These are phyloP conservation scores for Xylariaceae sp. DNA, from an alignment of 2,329 filamentous ascomycete species.

Conservation along the genomic window DNA sequence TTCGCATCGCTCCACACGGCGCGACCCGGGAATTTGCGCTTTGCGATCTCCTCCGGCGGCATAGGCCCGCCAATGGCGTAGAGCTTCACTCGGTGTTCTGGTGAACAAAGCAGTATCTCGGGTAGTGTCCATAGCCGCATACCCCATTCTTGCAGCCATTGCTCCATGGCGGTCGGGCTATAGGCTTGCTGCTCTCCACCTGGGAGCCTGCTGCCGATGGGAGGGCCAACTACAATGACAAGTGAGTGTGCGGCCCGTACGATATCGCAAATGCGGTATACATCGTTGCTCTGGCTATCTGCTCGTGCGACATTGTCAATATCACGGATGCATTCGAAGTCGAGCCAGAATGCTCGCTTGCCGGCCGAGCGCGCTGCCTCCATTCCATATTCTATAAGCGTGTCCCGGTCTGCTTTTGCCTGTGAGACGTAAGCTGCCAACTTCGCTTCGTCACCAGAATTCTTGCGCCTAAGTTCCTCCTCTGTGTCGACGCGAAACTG, in stretches of 20 bases:
- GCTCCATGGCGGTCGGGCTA: conserved; percentile 40
- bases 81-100: conserved; percentile 22
- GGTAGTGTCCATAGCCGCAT: conserved; percentile 42
- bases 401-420: conserved; percentile 34
- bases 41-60: conserved; percentile 38
- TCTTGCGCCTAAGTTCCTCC: conserved; percentile 21
- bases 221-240: conserved; percentile 49
- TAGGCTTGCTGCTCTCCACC: conserved; percentile 25
- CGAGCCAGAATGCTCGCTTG: conserved; percentile 51
- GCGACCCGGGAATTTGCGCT: conserved; percentile 49
- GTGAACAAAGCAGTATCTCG: conserved; percentile 37
- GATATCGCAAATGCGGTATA: conserved; percentile 54
- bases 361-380: conserved; percentile 46
- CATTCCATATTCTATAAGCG: conserved; percentile 46
- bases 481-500: conserved; percentile 46
- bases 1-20: conserved; percentile 49
- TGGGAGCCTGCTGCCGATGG: conserved; percentile 32
- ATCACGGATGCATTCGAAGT: conserved; percentile 51
- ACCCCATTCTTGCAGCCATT: conserved; percentile 36
- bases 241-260: conserved; percentile 51
- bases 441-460: conserved; percentile 26
- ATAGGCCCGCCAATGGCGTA: conserved; percentile 11
- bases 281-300: conserved; percentile 33
- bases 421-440: conserved; percentile 29
- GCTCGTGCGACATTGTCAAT: conserved; percentile 38